Evolutionary conservation across 2,329 filamentous ascomycete genomes (phyloP).

Genomic region (Emergomyces orientalis): DNA sequence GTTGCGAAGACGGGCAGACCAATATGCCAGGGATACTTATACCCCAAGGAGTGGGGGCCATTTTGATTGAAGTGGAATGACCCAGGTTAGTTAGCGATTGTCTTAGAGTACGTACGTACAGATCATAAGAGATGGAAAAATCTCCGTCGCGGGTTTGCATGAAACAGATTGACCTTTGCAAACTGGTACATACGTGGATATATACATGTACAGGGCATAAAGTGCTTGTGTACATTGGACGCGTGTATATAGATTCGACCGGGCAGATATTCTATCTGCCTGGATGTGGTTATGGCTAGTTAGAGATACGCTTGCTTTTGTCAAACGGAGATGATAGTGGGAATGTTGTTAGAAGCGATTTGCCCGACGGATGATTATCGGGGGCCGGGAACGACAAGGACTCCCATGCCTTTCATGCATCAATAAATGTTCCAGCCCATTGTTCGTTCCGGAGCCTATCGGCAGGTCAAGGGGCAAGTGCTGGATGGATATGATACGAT

Average conservation of each 20-base stretch:
- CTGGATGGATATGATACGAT: not conserved
- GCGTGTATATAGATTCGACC: too few species aligned
- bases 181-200: too few species aligned
- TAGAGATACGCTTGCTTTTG: too few species aligned
- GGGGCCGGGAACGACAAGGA: not conserved
- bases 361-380: not conserved
- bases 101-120: too few species aligned
- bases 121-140: too few species aligned
- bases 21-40: not conserved
- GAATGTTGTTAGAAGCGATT: not conserved
- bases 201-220: too few species aligned
- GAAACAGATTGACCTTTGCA: too few species aligned
- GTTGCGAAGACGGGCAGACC: not conserved
- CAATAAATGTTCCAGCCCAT: not conserved
- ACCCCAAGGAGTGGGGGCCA: not conserved
- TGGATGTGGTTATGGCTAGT: too few species aligned
- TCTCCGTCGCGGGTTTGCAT: too few species aligned
- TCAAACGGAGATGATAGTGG: too few species aligned
- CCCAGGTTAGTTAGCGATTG: not conserved
- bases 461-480: not conserved
- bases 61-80: not conserved
- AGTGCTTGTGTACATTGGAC: too few species aligned
- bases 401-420: not conserved
- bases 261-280: too few species aligned
- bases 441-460: not conserved